phyloP scores from a whole-genome alignment of 768 basidiomycete species.

The Suillus lakei region DNA sequence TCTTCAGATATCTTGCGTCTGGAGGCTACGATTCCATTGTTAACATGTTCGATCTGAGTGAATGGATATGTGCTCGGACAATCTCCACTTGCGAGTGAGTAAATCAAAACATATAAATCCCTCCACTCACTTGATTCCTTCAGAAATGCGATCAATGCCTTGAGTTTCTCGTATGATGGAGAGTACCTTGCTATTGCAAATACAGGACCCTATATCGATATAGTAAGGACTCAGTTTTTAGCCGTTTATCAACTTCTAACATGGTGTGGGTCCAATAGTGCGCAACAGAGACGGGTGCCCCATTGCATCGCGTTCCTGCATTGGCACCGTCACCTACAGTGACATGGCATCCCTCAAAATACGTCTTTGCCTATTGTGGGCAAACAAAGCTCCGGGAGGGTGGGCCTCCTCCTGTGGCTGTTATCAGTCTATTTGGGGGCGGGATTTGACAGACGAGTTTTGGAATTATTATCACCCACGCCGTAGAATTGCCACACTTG shows the following conservation, averaged over 20 bases:
- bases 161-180: constrained; percentile 84
- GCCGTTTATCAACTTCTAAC: constrained; percentile 5
- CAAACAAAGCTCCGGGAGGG: constrained; percentile 72
- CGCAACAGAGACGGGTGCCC: constrained; percentile 75
- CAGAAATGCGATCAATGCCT: constrained; percentile 71
- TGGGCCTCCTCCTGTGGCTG: constrained; percentile 64
- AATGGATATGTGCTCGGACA: constrained; percentile 81
- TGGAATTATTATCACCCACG: neutral
- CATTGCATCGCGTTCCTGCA: constrained; percentile 77
- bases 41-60: constrained; percentile 77
- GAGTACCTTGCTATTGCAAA: constrained; percentile 83
- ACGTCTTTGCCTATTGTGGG: constrained; percentile 82
- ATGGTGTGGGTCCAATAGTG: constrained; percentile 51
- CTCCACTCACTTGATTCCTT: constrained; percentile 4
- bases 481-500: neutral
- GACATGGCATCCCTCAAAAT: constrained; percentile 82
- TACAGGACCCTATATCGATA: constrained; percentile 74
- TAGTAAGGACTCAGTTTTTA: constrained; percentile 51
- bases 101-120: too few relatives aligned
- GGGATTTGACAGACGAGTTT: constrained; percentile 30
- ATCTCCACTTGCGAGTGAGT: constrained; percentile 84
- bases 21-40: constrained; percentile 85
- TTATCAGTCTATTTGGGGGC: constrained; percentile 75
- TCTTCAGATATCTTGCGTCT: constrained; percentile 70
- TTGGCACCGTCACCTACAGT: constrained; percentile 77